Evolutionary conservation across 169 alveolate genomes (phyloP), one percentile per base, ranked within the genome.

Genomic region (Plasmodium gallinaceum): DNA sequence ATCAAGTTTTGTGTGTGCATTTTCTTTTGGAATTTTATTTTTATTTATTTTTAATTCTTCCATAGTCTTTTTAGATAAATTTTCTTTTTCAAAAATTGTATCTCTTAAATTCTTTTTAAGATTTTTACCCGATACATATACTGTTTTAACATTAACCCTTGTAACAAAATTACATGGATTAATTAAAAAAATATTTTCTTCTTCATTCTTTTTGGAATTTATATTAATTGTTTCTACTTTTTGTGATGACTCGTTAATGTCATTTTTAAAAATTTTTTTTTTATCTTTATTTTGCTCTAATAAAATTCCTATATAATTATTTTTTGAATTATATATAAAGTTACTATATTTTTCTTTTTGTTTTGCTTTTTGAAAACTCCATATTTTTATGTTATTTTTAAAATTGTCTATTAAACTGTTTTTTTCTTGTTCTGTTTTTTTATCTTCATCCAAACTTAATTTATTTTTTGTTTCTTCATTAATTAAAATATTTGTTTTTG

Each of bases 151-250:
- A 52, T 86, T 86, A 18, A 86, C 65, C n/a, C 88, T 46, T 0
- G 92, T 86, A 7, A 86, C 92, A 52, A 86, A 64, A 24, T 86
- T 86, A 48, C 92, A 86, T 8, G 92, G 92, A 61, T 86, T 86
- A 45, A 86, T 57, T 37, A 61, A 54, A 54, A 86, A 72, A 1
- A 37, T 10, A 14, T 86, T 64, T 6, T 52, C 73, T 37, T 16
- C 39, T 10, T 14, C 43, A 8, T 18, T 5, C 2, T 5, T 73
- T 4, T 48, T 52, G 8, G 7, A 9, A 20, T 71, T 71, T 71
- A 45, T 18, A 8, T 43, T 20, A 43, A 14, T 9, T 43, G 24
- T 43, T 42, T 39, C 22, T 68, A 18, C n/a, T 14, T 6, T 16
- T 14, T 32, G 3, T 9, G 6, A 14, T 10, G 75, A 18, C 9